These are phyloP conservation scores for Tarenaya hassleriana DNA, from an alignment of 345 rosid species.

Conservation along the genomic window DNA sequence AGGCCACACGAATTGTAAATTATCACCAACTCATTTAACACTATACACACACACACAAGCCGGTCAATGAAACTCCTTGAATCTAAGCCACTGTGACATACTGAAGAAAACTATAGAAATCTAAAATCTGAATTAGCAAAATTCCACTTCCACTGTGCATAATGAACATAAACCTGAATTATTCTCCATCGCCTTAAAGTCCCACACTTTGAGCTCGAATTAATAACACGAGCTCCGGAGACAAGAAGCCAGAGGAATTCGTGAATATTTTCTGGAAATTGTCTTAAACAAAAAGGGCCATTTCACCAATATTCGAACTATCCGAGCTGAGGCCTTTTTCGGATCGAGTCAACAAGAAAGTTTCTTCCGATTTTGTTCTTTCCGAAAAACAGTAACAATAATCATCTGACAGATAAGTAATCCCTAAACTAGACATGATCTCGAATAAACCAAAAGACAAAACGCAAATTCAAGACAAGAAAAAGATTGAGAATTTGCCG, in stretches of 20 bases:
- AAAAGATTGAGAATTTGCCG: not conserved
- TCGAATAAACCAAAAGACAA: slow-evolving; percentile 8
- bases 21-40: slow-evolving; percentile 11
- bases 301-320: not conserved
- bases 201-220: not conserved
- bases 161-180: not conserved
- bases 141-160: not conserved
- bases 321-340: slow-evolving; percentile 10
- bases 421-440: not conserved
- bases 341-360: slow-evolving; percentile 24
- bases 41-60: not conserved
- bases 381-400: slow-evolving; percentile 4
- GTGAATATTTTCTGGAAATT: not conserved
- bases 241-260: not conserved
- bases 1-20: not conserved
- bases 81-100: not conserved
- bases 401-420: not conserved
- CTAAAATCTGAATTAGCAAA: not conserved
- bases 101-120: not conserved
- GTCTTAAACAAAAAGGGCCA: not conserved
- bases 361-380: not conserved
- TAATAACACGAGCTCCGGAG: slow-evolving; percentile 2
- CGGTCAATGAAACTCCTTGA: not conserved
- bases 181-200: not conserved
- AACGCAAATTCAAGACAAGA: slow-evolving; percentile 3